These are phyloP conservation scores for Tuber borchii DNA, from an alignment of 495 filamentous ascomycete species.

Conservation along the genomic window DNA sequence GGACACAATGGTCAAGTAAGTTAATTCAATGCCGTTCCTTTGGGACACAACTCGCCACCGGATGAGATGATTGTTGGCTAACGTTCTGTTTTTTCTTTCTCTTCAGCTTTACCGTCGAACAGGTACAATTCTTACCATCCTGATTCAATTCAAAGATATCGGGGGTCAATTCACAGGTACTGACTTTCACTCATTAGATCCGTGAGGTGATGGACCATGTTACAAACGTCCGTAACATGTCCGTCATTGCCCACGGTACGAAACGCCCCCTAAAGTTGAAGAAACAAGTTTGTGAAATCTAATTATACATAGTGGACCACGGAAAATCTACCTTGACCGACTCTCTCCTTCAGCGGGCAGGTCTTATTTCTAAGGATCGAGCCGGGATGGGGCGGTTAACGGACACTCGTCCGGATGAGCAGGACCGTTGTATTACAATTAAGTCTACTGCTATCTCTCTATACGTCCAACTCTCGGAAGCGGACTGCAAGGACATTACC, in stretches of 20 bases:
- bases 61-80: slow-evolving; percentile 14
- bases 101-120: slow-evolving; percentile 91
- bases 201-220: slow-evolving; percentile 93
- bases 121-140: neutral
- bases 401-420: slow-evolving; percentile 94
- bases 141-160: neutral
- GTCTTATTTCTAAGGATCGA: slow-evolving; percentile 98
- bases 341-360: slow-evolving; percentile 95
- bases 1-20: slow-evolving; percentile 99
- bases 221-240: slow-evolving; percentile 99
- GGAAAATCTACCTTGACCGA: slow-evolving; percentile 99
- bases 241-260: slow-evolving; percentile 97
- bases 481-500: slow-evolving; percentile 88
- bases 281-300: neutral
- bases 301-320: slow-evolving; percentile 68
- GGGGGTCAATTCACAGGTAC: slow-evolving; percentile 12
- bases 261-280: neutral
- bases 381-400: slow-evolving; percentile 92
- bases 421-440: slow-evolving; percentile 99
- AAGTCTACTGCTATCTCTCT: slow-evolving; percentile 99
- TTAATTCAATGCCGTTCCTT: slow-evolving; percentile 40
- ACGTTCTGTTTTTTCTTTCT: slow-evolving; percentile 20
- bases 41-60: slow-evolving; percentile 6
- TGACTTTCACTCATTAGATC: slow-evolving; percentile 52
- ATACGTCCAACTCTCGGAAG: slow-evolving; percentile 76